Conservation (phyloP, 2,329 filamentous ascomycete genomes). For the Microcyclospora tardicrescens region DNA sequence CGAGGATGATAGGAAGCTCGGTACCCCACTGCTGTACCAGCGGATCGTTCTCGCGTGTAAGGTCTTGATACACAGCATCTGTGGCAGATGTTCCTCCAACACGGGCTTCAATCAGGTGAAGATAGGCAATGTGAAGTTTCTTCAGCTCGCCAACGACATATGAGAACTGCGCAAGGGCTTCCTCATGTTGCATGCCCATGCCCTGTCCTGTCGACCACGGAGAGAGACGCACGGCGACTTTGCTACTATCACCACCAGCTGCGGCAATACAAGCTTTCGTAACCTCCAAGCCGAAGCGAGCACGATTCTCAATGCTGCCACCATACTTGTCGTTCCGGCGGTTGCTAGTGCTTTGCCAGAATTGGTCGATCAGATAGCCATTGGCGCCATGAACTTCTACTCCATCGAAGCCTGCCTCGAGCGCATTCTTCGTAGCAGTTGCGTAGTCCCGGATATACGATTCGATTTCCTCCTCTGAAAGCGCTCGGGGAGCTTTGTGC, state of each 20-base stretch:
- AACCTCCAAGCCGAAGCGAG: constrained; percentile 40
- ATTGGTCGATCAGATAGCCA: constrained; percentile 49
- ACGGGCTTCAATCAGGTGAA: constrained; percentile 47
- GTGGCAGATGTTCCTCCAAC: constrained; percentile 29
- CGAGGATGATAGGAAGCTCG: constrained; percentile 24
- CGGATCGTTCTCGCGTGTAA: constrained; percentile 9
- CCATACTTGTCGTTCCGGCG: constrained; percentile 35
- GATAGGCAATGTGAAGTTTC: constrained; percentile 41
- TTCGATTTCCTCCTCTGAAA: constrained; percentile 29
- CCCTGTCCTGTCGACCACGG: constrained; percentile 48
- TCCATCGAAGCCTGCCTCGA: constrained; percentile 44
- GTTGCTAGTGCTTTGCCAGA: constrained; percentile 45
- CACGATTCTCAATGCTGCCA: constrained; percentile 35
- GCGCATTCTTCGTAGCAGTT: constrained; percentile 29
- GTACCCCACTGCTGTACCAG: constrained; percentile 14
- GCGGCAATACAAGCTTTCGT: constrained; percentile 35
- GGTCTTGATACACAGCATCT: constrained; percentile 18
- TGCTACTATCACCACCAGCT: constrained; percentile 36
- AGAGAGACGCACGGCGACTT: constrained; percentile 42
- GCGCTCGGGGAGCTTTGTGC: constrained; percentile 16
- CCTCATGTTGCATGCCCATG: constrained; percentile 43
- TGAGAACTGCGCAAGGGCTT: constrained; percentile 47
- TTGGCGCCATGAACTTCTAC: constrained; percentile 37
- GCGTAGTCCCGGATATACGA: constrained; percentile 24
- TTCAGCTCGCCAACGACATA: constrained; percentile 40